Evolutionary conservation across 192 early-diverging fungal genomes (phyloP).

Genomic region (Chytriomyces sp.): DNA sequence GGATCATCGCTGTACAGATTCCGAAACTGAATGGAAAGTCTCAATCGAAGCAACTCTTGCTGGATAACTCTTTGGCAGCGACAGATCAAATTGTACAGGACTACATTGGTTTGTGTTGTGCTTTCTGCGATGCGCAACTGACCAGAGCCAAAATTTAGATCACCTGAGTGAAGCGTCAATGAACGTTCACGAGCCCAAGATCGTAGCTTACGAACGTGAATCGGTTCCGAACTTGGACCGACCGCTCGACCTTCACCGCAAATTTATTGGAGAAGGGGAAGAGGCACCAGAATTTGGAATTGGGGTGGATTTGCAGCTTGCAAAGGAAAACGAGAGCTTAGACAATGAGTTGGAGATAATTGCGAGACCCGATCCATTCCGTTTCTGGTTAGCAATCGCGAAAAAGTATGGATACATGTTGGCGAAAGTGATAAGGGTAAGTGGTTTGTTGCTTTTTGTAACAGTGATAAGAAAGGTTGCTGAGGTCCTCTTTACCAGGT

Average conservation of each 20-base stretch:
- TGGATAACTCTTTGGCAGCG: slow-evolving; percentile 45
- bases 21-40: slow-evolving; percentile 49
- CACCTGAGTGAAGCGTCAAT: neutral
- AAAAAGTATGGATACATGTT: slow-evolving; percentile 43
- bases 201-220: neutral
- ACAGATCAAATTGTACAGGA: slow-evolving; percentile 41
- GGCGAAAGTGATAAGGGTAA: slow-evolving; percentile 37
- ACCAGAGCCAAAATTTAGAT: no score
- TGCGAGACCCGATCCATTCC: slow-evolving; percentile 7
- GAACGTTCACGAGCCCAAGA: neutral
- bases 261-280: neutral
- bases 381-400: slow-evolving; percentile 26
- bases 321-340: no score
- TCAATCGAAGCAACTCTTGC: slow-evolving; percentile 43
- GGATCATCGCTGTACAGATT: slow-evolving; percentile 43
- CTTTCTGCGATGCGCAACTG: neutral
- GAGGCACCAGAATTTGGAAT: no score
- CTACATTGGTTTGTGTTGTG: slow-evolving; percentile 32
- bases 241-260: neutral
- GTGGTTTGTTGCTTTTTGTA: neutral
- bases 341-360: neutral
- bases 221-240: neutral
- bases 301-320: no score
- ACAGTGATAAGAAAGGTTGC: no score
- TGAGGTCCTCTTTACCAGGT: neutral